phyloP scores from a whole-genome alignment of 352 stramenopile species.

The Globisporangium irregulare region DNA sequence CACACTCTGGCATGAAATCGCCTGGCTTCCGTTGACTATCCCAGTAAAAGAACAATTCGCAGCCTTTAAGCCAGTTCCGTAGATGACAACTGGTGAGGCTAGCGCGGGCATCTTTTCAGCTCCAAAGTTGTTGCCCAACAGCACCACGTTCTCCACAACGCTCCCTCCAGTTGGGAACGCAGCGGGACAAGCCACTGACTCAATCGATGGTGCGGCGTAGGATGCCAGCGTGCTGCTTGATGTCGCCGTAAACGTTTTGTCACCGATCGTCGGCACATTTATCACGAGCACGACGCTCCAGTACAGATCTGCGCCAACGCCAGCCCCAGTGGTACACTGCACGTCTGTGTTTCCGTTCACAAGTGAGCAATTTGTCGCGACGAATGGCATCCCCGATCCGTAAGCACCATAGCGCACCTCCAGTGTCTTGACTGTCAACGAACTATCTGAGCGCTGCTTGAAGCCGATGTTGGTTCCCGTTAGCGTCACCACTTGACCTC shows the following conservation, averaged over 20 bases:
- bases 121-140: conserved; percentile 49
- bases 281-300: conserved; percentile 53
- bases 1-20: conserved; percentile 37
- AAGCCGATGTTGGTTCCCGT: conserved; percentile 57
- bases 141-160: conserved; percentile 25
- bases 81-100: conserved; percentile 24
- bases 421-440: conserved; percentile 34
- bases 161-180: conserved; percentile 43
- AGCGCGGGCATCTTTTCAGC: conserved; percentile 11
- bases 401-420: conserved; percentile 44
- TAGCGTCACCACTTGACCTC: conserved; percentile 35
- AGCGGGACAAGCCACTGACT: conserved; percentile 24
- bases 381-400: conserved; percentile 29
- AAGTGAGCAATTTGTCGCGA: conserved; percentile 37
- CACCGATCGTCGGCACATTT: conserved; percentile 27
- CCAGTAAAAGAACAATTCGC: conserved; percentile 24
- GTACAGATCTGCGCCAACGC: conserved; percentile 39
- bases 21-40: conserved; percentile 15
- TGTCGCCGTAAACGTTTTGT: conserved; percentile 39
- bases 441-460: conserved; percentile 37
- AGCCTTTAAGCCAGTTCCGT: conserved; percentile 35
- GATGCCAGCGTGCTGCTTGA: conserved; percentile 35
- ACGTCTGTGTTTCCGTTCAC: conserved; percentile 45
- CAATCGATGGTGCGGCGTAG: conserved; percentile 31
- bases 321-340: conserved; percentile 37